phyloP scores from a whole-genome alignment of 345 rosid species.

The Microthlaspi erraticum region DNA sequence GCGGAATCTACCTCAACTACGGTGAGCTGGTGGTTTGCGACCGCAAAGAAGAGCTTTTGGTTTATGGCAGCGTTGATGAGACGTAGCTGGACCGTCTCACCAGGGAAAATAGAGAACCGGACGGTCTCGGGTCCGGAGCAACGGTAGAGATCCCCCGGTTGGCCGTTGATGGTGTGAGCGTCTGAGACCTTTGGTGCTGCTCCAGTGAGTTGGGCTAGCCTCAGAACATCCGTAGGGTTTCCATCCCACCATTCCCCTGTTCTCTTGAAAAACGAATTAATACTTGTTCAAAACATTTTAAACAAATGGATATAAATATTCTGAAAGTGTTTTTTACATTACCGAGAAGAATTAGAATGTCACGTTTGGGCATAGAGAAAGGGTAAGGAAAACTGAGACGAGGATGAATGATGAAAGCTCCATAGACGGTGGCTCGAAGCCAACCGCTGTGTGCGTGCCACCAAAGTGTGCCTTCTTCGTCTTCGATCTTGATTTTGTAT shows the following conservation, averaged over 20 bases:
- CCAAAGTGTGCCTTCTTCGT: conserved; percentile 87
- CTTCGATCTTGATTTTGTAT: conserved; percentile 54
- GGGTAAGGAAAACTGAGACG: conserved; percentile 64
- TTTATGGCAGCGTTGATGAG: conserved; percentile 76
- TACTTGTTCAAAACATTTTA: too few relatives aligned
- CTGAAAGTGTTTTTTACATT: background rate
- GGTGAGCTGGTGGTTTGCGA: conserved; percentile 68
- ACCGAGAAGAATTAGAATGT: conserved; percentile 74
- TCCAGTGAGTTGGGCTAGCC: conserved; percentile 61
- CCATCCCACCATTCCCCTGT: conserved; percentile 93
- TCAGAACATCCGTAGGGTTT: conserved; percentile 74
- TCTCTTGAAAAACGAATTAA: background rate
- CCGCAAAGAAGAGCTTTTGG: conserved; percentile 67
- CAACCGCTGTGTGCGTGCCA: conserved; percentile 94
- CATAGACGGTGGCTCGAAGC: conserved; percentile 86
- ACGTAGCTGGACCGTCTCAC: conserved; percentile 68
- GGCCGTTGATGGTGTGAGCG: conserved; percentile 90
- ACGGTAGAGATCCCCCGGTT: conserved; percentile 89
- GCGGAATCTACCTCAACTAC: conserved; percentile 65
- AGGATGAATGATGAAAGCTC: conserved; percentile 73
- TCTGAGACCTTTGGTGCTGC: conserved; percentile 77
- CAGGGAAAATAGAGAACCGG: conserved; percentile 52
- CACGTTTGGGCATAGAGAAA: conserved; percentile 65
- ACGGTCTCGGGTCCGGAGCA: conserved; percentile 53
- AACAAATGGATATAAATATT: too few relatives aligned